phyloP scores from a whole-genome alignment of 129 eudicot genomes.

The Flaveria ramosissima region DNA sequence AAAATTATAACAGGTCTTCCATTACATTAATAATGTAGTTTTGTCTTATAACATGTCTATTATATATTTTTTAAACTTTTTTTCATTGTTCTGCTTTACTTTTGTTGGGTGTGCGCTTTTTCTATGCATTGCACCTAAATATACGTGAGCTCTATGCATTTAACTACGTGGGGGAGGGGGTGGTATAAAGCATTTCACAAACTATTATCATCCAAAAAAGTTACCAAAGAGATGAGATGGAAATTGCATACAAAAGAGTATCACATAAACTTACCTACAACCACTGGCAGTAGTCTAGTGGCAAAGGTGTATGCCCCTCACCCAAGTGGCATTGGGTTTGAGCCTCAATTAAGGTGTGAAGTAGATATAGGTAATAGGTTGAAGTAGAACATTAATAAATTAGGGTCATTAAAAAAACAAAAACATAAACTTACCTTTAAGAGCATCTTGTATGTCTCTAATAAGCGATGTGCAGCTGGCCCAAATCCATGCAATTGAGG shows the following conservation, averaged over 20 bases:
- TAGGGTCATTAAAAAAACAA: too few relatives aligned
- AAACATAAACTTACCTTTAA: slow-evolving; percentile 60
- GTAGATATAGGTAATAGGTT: too few relatives aligned
- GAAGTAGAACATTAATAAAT: too few relatives aligned
- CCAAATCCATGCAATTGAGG: slow-evolving; percentile 99
- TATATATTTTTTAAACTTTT: background rate
- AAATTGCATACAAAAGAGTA: slow-evolving; percentile 1
- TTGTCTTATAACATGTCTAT: too few relatives aligned
- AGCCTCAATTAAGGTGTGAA: too few relatives aligned
- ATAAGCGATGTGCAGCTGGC: slow-evolving; percentile 89
- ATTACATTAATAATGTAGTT: background rate
- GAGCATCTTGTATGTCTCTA: slow-evolving; percentile 95
- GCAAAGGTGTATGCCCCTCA: too few relatives aligned
- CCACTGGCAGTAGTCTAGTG: too few relatives aligned
- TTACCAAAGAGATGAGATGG: background rate
- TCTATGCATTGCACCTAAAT: background rate
- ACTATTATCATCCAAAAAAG: slow-evolving; percentile 2
- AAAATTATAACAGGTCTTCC: background rate
- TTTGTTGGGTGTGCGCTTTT: background rate
- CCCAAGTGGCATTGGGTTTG: too few relatives aligned
- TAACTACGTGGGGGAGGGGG: background rate
- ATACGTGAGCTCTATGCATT: background rate
- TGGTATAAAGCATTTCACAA: background rate
- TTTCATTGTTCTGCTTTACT: background rate
- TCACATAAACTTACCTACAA: background rate